A percentile compares a stretch with the other conserved stretches of the same genome.
Conservation (phyloP, 768 basidiomycete species). For the Lactarius deliciosus region DNA sequence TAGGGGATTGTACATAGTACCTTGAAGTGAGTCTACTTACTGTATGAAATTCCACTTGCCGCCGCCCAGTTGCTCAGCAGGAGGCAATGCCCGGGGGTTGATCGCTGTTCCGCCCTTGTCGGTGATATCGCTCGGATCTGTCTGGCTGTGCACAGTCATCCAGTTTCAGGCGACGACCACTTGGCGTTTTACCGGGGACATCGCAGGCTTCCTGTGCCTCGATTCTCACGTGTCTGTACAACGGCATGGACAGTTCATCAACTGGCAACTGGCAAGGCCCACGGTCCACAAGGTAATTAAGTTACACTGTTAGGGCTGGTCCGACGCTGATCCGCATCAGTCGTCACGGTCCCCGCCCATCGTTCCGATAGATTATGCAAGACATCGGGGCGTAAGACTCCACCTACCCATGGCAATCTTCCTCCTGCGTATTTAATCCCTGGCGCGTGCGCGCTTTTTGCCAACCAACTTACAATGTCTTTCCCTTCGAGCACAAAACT, state of each 20-base stretch:
- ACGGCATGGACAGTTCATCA: neutral
- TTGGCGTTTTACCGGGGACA: neutral
- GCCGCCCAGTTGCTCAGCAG: neutral
- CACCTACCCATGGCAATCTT: neutral
- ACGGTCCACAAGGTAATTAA: neutral
- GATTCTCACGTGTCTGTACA: no score
- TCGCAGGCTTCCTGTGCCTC: neutral
- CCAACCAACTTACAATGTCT: slow-evolving; percentile 28
- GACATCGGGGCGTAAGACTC: neutral
- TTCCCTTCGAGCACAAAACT: slow-evolving; percentile 42
- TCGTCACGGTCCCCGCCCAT: neutral
- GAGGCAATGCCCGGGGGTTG: neutral
- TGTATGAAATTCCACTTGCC: neutral
- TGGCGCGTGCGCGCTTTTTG: neutral
- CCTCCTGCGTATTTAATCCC: slow-evolving; percentile 9
- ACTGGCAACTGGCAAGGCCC: no score
- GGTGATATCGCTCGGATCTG: neutral
- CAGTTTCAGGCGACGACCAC: neutral
- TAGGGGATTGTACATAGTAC: no score
- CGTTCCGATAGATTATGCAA: slow-evolving; percentile 6
- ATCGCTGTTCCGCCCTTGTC: neutral
- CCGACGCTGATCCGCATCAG: no score
- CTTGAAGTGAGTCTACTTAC: neutral
- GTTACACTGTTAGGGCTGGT: neutral
- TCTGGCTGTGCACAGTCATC: neutral